These are phyloP conservation scores for Russula dissimulans DNA, from an alignment of 768 basidiomycete genomes.

Conservation along the genomic window DNA sequence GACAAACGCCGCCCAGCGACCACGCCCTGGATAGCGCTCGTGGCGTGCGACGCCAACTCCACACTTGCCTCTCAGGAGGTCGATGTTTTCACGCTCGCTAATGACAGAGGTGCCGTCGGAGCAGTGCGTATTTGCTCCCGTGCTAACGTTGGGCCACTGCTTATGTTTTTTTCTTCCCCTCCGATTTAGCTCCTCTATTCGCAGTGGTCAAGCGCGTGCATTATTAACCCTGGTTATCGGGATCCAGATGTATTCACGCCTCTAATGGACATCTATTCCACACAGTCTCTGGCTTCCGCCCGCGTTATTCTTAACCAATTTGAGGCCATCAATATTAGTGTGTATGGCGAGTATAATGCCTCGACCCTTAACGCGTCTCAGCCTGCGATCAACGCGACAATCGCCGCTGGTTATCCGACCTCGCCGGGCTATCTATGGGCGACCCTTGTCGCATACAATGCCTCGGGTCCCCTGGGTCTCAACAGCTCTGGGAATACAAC, in stretches of 20 bases:
- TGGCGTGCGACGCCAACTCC: conserved; percentile 73
- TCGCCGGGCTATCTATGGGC: conserved; percentile 61
- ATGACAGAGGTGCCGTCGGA: conserved; percentile 68
- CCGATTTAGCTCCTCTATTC: conserved; percentile 65
- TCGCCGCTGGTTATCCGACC: conserved; percentile 34
- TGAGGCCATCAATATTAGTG: conserved; percentile 38
- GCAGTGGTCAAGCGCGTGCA: conserved; percentile 56
- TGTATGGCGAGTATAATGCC: conserved; percentile 52
- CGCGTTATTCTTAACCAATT: conserved; percentile 51
- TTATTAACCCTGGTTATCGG: conserved; percentile 65
- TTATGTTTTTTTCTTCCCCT: neutral
- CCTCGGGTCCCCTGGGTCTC: conserved; percentile 33
- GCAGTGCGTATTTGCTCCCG: conserved; percentile 40
- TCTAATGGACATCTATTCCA: conserved; percentile 70
- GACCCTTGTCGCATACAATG: conserved; percentile 54
- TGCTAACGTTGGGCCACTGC: neutral
- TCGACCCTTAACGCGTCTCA: conserved; percentile 47
- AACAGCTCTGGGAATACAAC: conserved; percentile 19
- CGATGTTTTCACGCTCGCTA: conserved; percentile 79
- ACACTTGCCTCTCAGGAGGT: conserved; percentile 48
- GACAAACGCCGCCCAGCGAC: conserved; percentile 32
- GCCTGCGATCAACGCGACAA: conserved; percentile 34
- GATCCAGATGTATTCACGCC: conserved; percentile 55
- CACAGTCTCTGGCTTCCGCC: conserved; percentile 51
- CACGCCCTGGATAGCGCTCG: conserved; percentile 88